Conservation (phyloP, 164 flowering plant species). For the Tetrastigma voinierianum region DNA sequence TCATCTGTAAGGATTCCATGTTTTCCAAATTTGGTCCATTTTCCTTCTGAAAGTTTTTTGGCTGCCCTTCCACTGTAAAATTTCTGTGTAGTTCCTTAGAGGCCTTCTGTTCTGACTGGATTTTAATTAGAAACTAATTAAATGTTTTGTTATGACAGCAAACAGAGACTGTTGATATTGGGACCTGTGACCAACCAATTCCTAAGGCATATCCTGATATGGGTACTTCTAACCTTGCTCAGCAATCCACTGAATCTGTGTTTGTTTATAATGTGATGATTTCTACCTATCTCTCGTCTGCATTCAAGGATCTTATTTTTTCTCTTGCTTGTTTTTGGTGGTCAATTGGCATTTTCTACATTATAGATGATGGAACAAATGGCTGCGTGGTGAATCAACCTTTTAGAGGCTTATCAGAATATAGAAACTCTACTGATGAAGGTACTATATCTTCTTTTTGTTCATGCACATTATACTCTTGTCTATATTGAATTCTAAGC, state of each 20-base stretch:
- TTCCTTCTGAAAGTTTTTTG: neutral
- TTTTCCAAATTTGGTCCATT: neutral
- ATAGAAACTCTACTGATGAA: slow-evolving; percentile 43
- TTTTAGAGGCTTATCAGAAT: slow-evolving; percentile 33
- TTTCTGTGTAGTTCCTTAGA: neutral
- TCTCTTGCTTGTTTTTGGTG: neutral
- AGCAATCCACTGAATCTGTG: no score
- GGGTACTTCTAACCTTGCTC: slow-evolving; percentile 35
- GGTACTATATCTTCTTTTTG: neutral
- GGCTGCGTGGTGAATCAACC: slow-evolving; percentile 34
- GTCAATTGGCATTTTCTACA: neutral
- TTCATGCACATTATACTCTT: neutral
- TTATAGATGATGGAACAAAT: slow-evolving; percentile 56
- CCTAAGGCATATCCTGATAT: slow-evolving; percentile 44
- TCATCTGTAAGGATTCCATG: slow-evolving; percentile 54
- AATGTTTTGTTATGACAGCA: slow-evolving; percentile 34
- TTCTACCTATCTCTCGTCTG: neutral
- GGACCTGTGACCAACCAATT: slow-evolving; percentile 75
- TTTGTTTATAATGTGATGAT: no score
- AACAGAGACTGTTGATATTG: slow-evolving; percentile 77
- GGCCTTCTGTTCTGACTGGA: neutral
- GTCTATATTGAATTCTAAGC: neutral
- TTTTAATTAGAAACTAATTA: neutral
- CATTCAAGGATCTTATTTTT: neutral
- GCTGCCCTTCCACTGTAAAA: neutral